phyloP scores from a whole-genome alignment of 208 protist genomes.

The Naegleria gruberi region DNA sequence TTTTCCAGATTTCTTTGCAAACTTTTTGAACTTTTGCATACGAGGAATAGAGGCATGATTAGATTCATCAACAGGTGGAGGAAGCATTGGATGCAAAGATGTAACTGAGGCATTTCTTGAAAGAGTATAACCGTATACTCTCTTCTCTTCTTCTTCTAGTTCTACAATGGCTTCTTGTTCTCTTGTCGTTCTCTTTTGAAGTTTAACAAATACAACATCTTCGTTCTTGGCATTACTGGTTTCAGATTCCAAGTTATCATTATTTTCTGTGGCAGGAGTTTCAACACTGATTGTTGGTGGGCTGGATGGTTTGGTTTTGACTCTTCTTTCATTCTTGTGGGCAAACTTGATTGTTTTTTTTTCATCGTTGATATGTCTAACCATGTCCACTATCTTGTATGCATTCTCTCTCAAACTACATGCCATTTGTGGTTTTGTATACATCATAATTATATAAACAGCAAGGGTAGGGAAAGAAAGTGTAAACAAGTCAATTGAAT shows the following conservation, averaged over 20 bases:
- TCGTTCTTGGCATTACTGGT: not conserved
- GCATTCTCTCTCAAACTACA: not conserved
- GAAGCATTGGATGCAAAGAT: too few relatives aligned
- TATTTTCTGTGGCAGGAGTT: not conserved
- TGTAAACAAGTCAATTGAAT: not conserved
- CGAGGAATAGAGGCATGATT: too few relatives aligned
- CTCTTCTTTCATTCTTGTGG: not conserved
- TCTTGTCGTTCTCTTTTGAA: not conserved
- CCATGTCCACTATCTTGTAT: not conserved
- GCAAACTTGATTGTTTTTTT: too few relatives aligned
- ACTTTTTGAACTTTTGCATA: too few relatives aligned
- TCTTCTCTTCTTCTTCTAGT: not conserved
- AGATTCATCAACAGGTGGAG: too few relatives aligned
- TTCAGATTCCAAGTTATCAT: not conserved
- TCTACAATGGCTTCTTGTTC: not conserved
- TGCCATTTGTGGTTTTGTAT: constrained; percentile 4
- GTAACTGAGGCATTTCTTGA: too few relatives aligned
- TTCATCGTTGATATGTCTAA: not conserved
- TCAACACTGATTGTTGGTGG: not conserved
- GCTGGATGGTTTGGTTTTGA: not conserved
- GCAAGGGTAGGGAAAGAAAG: not conserved
- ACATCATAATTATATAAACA: not conserved
- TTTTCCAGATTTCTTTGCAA: too few relatives aligned
- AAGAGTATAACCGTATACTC: not conserved
- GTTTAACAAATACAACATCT: not conserved